These are phyloP conservation scores for Barnettozyma wickerhamii DNA, from an alignment of 805 yeast genomes.

Conservation along the genomic window DNA sequence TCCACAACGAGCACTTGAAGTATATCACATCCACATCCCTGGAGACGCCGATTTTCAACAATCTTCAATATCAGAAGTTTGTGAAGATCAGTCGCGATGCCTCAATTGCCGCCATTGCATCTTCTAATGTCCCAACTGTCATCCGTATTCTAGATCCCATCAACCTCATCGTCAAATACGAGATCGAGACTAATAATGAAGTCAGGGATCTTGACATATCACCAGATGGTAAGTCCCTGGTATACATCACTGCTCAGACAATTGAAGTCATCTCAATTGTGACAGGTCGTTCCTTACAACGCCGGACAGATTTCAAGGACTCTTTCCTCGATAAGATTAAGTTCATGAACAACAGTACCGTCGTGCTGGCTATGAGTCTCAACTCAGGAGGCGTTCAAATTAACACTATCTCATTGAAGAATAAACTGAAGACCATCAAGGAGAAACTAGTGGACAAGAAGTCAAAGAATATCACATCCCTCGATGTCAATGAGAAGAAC, in stretches of 20 bases:
- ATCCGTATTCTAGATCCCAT: conserved; percentile 60
- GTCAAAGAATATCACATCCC: conserved; percentile 38
- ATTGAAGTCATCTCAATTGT: conserved; percentile 42
- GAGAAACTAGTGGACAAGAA: conserved; percentile 19
- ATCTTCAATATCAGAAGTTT: conserved; percentile 49
- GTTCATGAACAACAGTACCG: conserved; percentile 25
- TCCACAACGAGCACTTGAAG: conserved; percentile 63
- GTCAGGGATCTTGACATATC: conserved; percentile 66
- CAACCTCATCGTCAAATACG: conserved; percentile 50
- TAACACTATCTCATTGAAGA: conserved; percentile 14
- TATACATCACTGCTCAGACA: conserved; percentile 56
- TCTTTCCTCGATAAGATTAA: conserved; percentile 31
- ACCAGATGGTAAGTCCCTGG: conserved; percentile 64
- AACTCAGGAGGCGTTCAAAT: conserved; percentile 16
- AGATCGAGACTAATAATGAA: conserved; percentile 52
- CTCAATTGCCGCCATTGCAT: conserved; percentile 62
- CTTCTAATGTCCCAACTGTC: conserved; percentile 63
- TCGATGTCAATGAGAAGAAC: conserved; percentile 37
- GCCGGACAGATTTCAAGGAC: conserved; percentile 31
- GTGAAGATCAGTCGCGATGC: conserved; percentile 57
- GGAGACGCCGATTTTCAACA: conserved; percentile 36
- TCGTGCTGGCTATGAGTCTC: conserved; percentile 14
- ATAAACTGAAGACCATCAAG: conserved; percentile 17
- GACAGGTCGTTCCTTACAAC: conserved; percentile 33
- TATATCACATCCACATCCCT: conserved; percentile 62